Evolutionary conservation across 2,329 filamentous ascomycete genomes (phyloP), one percentile per base, ranked within the genome.

Genomic region (Pseudogymnoascus sp.): DNA sequence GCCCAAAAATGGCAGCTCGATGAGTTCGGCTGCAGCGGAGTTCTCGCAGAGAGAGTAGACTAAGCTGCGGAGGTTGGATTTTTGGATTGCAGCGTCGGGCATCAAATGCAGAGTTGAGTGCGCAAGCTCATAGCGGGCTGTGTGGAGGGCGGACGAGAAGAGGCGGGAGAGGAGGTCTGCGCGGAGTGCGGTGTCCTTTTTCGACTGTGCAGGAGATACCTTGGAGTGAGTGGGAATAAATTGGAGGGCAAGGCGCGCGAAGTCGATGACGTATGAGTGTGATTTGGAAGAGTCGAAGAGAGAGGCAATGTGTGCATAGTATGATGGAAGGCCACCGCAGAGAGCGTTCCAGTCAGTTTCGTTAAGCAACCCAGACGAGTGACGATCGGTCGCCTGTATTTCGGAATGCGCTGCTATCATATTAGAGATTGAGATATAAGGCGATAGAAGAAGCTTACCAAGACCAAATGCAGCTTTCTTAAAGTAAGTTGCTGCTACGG

Each of bases 261-360:
- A 97, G 68, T 96, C 90, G 5, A 92, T 84, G 43, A 96, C 90
- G 71, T 89, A 90, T 1, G 90, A 89, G 74, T 90, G 90, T 0
- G 88, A 86, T 69, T 88, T 89, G 48, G 85, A 83, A 69, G 84
- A 85, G 73, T 97, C 93, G 72, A 90, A 98, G 1, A 99, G 81
- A 19, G 85, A 82, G 11, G 93, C 84, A 61, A 98, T 84, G 74
- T 99, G 95, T 45, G 88, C 86, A 75, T 96, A 96, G 77, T 97
- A 99, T 67, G 85, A 87, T 4, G 91, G 84, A 43, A 93, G 81
- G 1, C 93, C 95, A 64, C 85, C 85, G 72, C 92, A 84, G 23
- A 89, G 75, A 5, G 85, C 76, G 36, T 82, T 83, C 80, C 87
- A 88, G 68, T 96, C 91, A 1, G 88, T 85, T 23, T 91, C 85